These are phyloP conservation scores for Malus sylvestris DNA, from an alignment of 306 rosid species.

Conservation along the genomic window DNA sequence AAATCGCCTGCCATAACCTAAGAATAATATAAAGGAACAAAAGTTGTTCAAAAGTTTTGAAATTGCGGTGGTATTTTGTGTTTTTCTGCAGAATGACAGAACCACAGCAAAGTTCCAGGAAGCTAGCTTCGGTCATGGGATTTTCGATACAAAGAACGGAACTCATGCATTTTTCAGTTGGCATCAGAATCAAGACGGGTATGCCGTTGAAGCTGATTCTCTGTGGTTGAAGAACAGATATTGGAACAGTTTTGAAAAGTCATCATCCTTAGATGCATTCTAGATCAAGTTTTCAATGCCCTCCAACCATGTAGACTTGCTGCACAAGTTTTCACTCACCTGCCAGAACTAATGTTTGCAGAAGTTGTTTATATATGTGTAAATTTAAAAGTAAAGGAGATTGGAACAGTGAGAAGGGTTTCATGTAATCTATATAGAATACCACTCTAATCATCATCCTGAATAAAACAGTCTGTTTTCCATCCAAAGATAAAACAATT, in stretches of 20 bases:
- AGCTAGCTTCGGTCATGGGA: slow-evolving; percentile 74
- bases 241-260: slow-evolving; percentile 20
- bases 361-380: neutral
- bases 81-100: slow-evolving; percentile 46
- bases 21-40: too few species aligned
- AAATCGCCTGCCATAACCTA: too few species aligned
- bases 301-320: neutral
- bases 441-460: neutral
- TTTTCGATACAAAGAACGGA: slow-evolving; percentile 52
- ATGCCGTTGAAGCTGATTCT: slow-evolving; percentile 60
- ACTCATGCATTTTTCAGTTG: slow-evolving; percentile 54
- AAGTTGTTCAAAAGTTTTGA: neutral
- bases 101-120: slow-evolving; percentile 69
- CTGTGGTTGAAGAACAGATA: slow-evolving; percentile 44
- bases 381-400: neutral
- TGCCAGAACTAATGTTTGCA: neutral
- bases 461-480: neutral
- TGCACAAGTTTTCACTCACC: neutral
- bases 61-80: neutral
- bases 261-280: neutral
- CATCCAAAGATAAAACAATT: neutral
- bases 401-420: neutral
- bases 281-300: neutral
- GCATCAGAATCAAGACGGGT: slow-evolving; percentile 61
- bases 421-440: neutral